A percentile compares a stretch with the other conserved stretches of the same genome.
Evolutionary conservation across 345 rosid species (phyloP).

Genomic region (Salix viminalis): DNA sequence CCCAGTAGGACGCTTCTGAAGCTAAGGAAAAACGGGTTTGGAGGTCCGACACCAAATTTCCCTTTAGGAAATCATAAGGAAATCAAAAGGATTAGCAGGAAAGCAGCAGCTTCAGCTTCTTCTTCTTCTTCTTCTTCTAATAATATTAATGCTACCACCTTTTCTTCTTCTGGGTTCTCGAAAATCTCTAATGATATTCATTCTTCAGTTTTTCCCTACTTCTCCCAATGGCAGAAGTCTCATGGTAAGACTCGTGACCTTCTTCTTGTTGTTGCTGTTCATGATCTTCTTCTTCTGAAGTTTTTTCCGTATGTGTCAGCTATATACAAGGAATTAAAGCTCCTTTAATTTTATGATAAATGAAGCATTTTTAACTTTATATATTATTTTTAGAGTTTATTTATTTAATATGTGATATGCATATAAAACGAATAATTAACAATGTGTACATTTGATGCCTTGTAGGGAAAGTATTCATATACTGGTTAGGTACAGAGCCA

Average conservation of each 20-base stretch:
- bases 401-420: no score
- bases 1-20: constrained; percentile 48
- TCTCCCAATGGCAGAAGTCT: constrained; percentile 68
- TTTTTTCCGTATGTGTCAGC: neutral
- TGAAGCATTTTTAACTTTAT: no score
- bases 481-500: constrained; percentile 96
- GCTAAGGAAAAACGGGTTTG: constrained; percentile 60
- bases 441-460: neutral
- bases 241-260: constrained; percentile 43
- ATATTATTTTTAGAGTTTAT: no score
- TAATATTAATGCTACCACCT: neutral
- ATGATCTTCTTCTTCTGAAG: neutral
- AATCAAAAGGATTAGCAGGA: constrained; percentile 41
- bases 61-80: constrained; percentile 76
- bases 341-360: neutral
- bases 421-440: neutral
- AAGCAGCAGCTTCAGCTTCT: neutral
- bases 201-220: constrained; percentile 71
- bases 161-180: constrained; percentile 25
- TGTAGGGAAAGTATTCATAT: constrained; percentile 84
- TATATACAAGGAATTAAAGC: neutral
- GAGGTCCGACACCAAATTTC: constrained; percentile 72
- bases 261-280: neutral
- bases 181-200: constrained; percentile 73
- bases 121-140: neutral